Evolutionary conservation across 257 asterid genomes (phyloP).

Genomic region (Lantana camara): DNA sequence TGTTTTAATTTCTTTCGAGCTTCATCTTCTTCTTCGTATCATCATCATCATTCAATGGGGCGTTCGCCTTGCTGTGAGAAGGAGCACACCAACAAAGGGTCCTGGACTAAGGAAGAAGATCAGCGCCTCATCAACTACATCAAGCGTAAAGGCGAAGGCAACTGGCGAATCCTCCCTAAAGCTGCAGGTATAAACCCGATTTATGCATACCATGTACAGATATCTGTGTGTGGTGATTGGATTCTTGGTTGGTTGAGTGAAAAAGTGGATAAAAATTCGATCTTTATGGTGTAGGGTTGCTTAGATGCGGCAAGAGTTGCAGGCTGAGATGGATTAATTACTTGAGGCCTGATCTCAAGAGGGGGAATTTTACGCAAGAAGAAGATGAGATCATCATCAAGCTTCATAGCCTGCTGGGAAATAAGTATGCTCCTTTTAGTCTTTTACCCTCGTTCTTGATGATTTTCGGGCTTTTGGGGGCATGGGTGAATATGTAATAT

Average conservation of each 20-base stretch:
- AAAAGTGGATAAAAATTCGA: background rate
- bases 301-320: conserved; percentile 92
- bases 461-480: background rate
- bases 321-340: conserved; percentile 94
- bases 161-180: conserved; percentile 98
- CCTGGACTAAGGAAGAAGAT: conserved; percentile 97
- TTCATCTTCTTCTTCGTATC: background rate
- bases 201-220: conserved; percentile 29
- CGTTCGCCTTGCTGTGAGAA: conserved; percentile 98
- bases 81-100: conserved; percentile 96
- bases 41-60: conserved; percentile 49
- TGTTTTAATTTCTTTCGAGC: background rate
- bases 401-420: conserved; percentile 84
- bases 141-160: conserved; percentile 86
- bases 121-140: conserved; percentile 77
- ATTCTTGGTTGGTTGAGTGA: too few species aligned
- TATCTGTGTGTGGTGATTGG: too few species aligned
- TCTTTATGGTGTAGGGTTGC: conserved; percentile 53
- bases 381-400: conserved; percentile 90
- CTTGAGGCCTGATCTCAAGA: conserved; percentile 86
- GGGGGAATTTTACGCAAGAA: conserved; percentile 83
- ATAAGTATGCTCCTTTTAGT: conserved; percentile 50
- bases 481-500: background rate
- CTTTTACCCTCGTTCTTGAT: background rate
- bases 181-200: conserved; percentile 66